Conservation (phyloP, 108 stramenopile genomes). For the Cyclotella kingstonii region DNA sequence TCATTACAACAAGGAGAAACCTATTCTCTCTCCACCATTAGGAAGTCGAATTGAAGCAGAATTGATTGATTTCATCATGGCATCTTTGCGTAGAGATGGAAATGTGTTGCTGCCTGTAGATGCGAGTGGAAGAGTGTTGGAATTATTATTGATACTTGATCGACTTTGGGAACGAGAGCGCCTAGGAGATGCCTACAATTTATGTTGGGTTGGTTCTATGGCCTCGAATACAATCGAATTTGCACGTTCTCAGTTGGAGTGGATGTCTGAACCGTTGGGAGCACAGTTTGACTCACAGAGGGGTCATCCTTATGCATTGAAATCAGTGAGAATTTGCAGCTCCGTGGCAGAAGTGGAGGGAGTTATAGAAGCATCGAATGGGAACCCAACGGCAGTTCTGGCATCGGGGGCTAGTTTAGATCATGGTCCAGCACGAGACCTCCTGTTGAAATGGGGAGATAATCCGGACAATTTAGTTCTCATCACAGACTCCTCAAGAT, state of each 20-base stretch:
- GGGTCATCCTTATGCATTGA: constrained; percentile 63
- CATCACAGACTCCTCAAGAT: constrained; percentile 74
- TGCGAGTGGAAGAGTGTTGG: constrained; percentile 84
- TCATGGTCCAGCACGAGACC: constrained; percentile 76
- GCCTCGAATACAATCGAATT: constrained; percentile 85
- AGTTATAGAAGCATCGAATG: constrained; percentile 28
- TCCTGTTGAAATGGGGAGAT: constrained; percentile 76
- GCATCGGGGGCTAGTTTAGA: constrained; percentile 79
- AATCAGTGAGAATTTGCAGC: constrained; percentile 56
- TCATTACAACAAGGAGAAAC: constrained; percentile 36
- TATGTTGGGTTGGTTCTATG: constrained; percentile 89
- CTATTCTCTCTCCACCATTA: constrained; percentile 36
- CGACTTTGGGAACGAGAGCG: constrained; percentile 84
- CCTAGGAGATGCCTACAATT: constrained; percentile 68
- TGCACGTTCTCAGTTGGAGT: constrained; percentile 84
- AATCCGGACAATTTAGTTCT: constrained; percentile 79
- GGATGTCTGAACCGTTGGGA: constrained; percentile 73
- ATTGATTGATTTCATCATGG: constrained; percentile 70
- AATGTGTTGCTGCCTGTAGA: constrained; percentile 92
- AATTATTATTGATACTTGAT: constrained; percentile 78
- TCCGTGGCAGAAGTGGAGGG: constrained; percentile 56
- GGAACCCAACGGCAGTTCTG: constrained; percentile 76
- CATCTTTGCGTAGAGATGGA: constrained; percentile 83
- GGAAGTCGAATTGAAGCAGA: constrained; percentile 52
- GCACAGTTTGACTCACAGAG: constrained; percentile 57